Evolutionary conservation across 2,329 filamentous ascomycete genomes (phyloP), one percentile per base, ranked within the genome.

Genomic region (Corynespora cassiicola): DNA sequence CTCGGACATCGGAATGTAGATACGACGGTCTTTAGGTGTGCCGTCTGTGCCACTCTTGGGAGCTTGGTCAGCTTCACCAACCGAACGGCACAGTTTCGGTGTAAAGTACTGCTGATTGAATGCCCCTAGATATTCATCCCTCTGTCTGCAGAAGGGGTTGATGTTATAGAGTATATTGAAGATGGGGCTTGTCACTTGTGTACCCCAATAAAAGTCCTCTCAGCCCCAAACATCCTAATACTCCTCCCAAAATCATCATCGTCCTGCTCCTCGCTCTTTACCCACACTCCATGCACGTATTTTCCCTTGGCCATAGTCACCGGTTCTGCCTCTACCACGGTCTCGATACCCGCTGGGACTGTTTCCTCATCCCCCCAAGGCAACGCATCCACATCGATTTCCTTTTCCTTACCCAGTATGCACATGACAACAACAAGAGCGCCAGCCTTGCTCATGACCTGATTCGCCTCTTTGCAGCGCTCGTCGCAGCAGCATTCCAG

Each of bases 381-480:
- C 60, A 97, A 68, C n/a, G 77, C 75, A 24, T 95, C 89, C 4
- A 95, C 71, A 66, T 96, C 88, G 39, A 96, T 87, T 19, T 90
- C 82, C 65, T 84, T 75, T 24, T 90, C 82, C 65, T 84, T 76
- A 14, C 86, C 85, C 35, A 96, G 66, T 37, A 96, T 63, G 46
- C 80, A 82, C 69, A 86, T 87, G 40, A 97, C 71, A 19, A 97
- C 84, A 16, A 96, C 90, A 39, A 81, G 82, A 6, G 87, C 86
- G 0, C 92, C 92, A 1, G 86, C 88, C 69, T 96, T 97, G 60
- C 88, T 94, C 86, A 96, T 94, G 7, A 97, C 90, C 58, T 88
- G 82, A 63, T 96, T 96, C 36, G 84, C 81, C 67, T 96, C 83
- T 66, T 87, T 89, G 66, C 94, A 97, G 37, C 82, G 72, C 66